Evolutionary conservation across 2,329 filamentous ascomycete species (phyloP).

Genomic region (Paecilomyces fulvus): DNA sequence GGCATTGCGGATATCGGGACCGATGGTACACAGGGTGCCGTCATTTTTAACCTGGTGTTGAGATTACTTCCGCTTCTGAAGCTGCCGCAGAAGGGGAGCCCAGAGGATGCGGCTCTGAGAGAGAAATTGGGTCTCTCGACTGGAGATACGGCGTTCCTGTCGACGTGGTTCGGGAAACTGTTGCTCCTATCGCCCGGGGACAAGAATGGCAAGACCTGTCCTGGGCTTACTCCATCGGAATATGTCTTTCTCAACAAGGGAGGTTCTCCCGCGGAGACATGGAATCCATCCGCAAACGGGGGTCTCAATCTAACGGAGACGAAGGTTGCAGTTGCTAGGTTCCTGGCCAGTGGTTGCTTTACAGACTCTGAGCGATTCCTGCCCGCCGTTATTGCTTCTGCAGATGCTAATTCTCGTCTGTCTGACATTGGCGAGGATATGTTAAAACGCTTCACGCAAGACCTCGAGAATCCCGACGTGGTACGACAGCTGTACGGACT

Average conservation of each 20-base stretch:
- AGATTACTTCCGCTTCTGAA: conserved; percentile 60
- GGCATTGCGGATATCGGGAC: conserved; percentile 56
- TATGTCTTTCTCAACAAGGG: conserved; percentile 63
- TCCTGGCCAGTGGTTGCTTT: conserved; percentile 81
- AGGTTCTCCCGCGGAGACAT: conserved; percentile 39
- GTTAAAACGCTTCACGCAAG: conserved; percentile 63
- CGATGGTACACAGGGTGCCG: conserved; percentile 48
- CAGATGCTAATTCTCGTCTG: conserved; percentile 72
- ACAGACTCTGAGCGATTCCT: conserved; percentile 74
- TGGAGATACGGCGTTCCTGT: conserved; percentile 65
- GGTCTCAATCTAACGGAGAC: conserved; percentile 61
- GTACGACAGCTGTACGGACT: conserved; percentile 61
- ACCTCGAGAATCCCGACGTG: conserved; percentile 59
- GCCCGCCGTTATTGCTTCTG: conserved; percentile 72
- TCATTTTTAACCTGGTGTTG: conserved; percentile 75
- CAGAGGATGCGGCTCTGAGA: conserved; percentile 65
- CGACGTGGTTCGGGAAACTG: conserved; percentile 67
- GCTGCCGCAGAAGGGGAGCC: conserved; percentile 66
- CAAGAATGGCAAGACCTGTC: conserved; percentile 37
- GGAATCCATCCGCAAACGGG: conserved; percentile 52
- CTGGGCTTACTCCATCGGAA: conserved; percentile 58
- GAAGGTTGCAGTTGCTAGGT: conserved; percentile 59
- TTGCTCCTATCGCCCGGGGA: conserved; percentile 55
- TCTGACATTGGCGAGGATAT: conserved; percentile 82
- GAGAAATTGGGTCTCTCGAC: conserved; percentile 57